A percentile compares a stretch with the other conserved stretches of the same genome.
These are phyloP conservation scores for Mortierella sp. DNA, from an alignment of 371 early-diverging fungal species.

Conservation along the genomic window DNA sequence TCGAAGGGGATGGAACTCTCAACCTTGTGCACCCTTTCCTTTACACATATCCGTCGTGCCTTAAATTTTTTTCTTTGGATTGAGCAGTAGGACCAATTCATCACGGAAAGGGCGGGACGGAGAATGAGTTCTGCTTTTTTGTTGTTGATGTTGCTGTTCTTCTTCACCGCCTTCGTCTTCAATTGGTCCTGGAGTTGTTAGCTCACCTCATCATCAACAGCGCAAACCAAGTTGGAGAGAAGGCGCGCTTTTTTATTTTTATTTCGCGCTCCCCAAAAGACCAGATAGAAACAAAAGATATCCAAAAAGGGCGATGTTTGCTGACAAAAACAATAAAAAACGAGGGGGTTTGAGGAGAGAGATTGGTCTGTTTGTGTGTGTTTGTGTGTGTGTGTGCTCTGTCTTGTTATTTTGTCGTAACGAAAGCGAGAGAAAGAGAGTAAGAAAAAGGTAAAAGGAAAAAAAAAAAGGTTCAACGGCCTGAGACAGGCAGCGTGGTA, in stretches of 20 bases:
- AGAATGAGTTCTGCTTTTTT: not conserved
- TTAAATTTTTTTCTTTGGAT: not conserved
- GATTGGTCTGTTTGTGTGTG: not conserved
- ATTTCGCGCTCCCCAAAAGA: not conserved
- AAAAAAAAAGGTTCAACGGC: conserved; percentile 7
- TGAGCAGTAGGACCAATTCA: not conserved
- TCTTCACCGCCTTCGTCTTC: not conserved
- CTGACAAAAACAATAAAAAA: not conserved
- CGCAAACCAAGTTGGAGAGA: not conserved
- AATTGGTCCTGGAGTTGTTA: not conserved
- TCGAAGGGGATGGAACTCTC: not conserved
- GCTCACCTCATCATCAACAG: not conserved
- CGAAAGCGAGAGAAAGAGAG: not conserved
- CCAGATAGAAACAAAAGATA: not conserved
- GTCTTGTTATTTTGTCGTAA: not conserved
- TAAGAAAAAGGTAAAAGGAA: not conserved
- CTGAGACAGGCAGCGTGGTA: not conserved
- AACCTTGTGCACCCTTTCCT: not conserved
- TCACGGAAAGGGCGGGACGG: not conserved
- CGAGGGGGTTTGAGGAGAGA: not conserved
- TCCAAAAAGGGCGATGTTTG: not conserved
- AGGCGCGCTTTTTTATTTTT: not conserved
- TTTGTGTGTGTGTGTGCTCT: not conserved
- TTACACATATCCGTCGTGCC: not conserved
- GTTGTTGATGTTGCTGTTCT: no score